Evolutionary conservation across 2,329 filamentous ascomycete species (phyloP).

Genomic region (Arthrobotrys conoides): DNA sequence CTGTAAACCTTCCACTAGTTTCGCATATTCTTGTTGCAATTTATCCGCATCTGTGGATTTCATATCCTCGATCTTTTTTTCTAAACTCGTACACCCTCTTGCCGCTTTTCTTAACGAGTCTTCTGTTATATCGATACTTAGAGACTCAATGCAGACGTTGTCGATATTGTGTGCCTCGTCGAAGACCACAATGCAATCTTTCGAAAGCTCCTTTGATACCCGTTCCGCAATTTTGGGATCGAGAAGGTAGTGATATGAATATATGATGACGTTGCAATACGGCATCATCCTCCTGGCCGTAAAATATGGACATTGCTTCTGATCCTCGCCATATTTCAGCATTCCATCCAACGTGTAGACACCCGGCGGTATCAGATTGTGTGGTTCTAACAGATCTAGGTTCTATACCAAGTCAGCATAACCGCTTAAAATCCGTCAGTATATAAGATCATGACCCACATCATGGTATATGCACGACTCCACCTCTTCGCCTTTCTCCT

Average conservation of each 20-base stretch:
- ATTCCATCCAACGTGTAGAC: constrained; percentile 96
- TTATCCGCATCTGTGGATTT: constrained; percentile 95
- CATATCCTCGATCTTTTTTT: constrained; percentile 92
- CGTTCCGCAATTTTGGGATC: constrained; percentile 98
- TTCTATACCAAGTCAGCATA: constrained; percentile 73
- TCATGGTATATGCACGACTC: constrained; percentile 97
- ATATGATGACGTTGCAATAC: constrained; percentile 99
- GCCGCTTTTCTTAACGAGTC: constrained; percentile 93
- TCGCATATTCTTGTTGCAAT: constrained; percentile 93
- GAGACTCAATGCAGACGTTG: constrained; percentile 97
- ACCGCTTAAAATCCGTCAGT: constrained; percentile 57
- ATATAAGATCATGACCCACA: constrained; percentile 68
- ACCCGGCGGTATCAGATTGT: constrained; percentile 93
- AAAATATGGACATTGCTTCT: constrained; percentile 98
- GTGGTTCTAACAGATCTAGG: constrained; percentile 91
- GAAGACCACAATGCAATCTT: constrained; percentile 98
- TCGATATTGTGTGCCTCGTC: constrained; percentile 99
- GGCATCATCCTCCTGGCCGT: constrained; percentile 98
- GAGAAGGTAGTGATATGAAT: constrained; percentile 97
- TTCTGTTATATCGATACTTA: constrained; percentile 96
- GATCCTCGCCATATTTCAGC: constrained; percentile 88
- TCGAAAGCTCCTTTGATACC: constrained; percentile 94
- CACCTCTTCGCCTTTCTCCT: constrained; percentile 92
- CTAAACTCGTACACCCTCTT: constrained; percentile 88
- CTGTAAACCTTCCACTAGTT: constrained; percentile 90